A percentile compares a stretch with the other conserved stretches of the same genome.
Conservation (phyloP, 352 stramenopile genomes). For the Pythium apleroticum region DNA sequence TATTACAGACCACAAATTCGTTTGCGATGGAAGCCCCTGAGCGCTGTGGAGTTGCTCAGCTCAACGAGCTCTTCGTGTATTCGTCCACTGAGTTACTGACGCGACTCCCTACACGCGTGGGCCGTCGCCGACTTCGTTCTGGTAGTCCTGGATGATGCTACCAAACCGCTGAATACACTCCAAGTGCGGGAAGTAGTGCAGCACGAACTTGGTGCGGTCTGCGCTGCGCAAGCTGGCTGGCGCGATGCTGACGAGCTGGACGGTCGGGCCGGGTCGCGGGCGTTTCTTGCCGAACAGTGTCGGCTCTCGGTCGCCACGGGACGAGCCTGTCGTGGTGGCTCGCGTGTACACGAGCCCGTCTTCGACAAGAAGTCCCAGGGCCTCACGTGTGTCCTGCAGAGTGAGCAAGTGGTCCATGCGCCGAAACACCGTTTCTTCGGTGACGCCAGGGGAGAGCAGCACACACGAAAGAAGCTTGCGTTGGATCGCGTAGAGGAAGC, state of each 20-base stretch:
- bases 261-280: background rate
- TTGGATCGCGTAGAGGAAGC: slow-evolving; percentile 76
- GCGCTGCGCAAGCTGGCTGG: slow-evolving; percentile 34
- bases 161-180: slow-evolving; percentile 82
- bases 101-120: slow-evolving; percentile 3
- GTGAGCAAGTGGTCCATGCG: slow-evolving; percentile 66
- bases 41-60: background rate
- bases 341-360: slow-evolving; percentile 70
- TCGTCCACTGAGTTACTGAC: background rate
- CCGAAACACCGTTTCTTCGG: slow-evolving; percentile 47
- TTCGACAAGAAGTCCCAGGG: slow-evolving; percentile 63
- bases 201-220: slow-evolving; percentile 43
- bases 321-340: slow-evolving; percentile 23
- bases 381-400: slow-evolving; percentile 74
- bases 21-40: background rate
- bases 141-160: slow-evolving; percentile 71
- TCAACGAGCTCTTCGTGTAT: background rate
- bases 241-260: slow-evolving; percentile 10
- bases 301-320: background rate
- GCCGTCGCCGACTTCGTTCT: slow-evolving; percentile 44
- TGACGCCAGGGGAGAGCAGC: slow-evolving; percentile 55
- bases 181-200: slow-evolving; percentile 79
- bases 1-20: background rate
- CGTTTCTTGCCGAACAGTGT: slow-evolving; percentile 37
- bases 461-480: slow-evolving; percentile 66